Evolutionary conservation across 176 grass and related monocot species (phyloP).

Genomic region (Oryza coarctata): DNA sequence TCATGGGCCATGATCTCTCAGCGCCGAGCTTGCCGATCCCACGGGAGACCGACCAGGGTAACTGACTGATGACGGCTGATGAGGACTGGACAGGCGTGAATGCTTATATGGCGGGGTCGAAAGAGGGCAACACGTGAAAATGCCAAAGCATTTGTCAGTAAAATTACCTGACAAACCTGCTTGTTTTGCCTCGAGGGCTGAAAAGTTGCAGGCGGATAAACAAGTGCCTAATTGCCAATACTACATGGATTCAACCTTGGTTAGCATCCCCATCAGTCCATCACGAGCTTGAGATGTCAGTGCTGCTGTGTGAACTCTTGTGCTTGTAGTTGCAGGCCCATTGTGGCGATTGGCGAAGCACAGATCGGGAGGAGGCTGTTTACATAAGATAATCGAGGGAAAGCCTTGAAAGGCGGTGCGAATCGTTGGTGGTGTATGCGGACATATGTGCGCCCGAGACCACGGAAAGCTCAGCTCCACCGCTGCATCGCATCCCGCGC

Average conservation of each 20-base stretch:
- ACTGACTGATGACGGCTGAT: neutral
- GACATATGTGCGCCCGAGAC: constrained; percentile 41
- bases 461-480: constrained; percentile 20
- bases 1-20: constrained; percentile 37
- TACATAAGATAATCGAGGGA: constrained; percentile 3
- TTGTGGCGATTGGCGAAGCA: constrained; percentile 28
- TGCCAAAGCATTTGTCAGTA: neutral
- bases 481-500: constrained; percentile 36
- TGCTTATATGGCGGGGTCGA: constrained; percentile 16
- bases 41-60: neutral
- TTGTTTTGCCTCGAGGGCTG: neutral
- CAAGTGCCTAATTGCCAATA: neutral
- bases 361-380: neutral
- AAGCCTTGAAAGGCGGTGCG: constrained; percentile 44
- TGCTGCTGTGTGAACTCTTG: neutral
- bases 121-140: constrained; percentile 24
- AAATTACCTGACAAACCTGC: neutral
- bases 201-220: constrained; percentile 19
- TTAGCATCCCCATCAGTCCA: neutral
- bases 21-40: neutral
- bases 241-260: constrained; percentile 1
- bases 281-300: neutral
- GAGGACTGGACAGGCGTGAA: neutral
- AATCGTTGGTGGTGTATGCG: constrained; percentile 52
- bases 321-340: neutral